phyloP scores from a whole-genome alignment of 306 rosid species.

The Heteromeles arbutifolia region DNA sequence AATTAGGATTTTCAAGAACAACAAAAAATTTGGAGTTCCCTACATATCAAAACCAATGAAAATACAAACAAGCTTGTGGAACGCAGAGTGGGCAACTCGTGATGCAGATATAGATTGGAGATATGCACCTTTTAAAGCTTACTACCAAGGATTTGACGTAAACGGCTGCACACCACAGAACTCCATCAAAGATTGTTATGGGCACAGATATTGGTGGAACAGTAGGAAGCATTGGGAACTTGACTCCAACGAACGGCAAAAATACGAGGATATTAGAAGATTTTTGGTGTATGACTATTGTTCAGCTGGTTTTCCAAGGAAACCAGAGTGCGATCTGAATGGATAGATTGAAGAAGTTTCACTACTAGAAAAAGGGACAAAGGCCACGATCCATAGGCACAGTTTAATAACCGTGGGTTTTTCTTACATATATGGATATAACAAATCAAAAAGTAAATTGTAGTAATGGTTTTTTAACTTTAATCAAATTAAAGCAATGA shows the following conservation, averaged over 20 bases:
- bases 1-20: slow-evolving; percentile 38
- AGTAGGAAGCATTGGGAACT: slow-evolving; percentile 18
- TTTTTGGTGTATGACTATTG: slow-evolving; percentile 49
- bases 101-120: slow-evolving; percentile 37
- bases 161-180: slow-evolving; percentile 20
- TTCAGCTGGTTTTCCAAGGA: slow-evolving; percentile 17
- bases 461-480: too few relatives aligned
- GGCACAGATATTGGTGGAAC: slow-evolving; percentile 39
- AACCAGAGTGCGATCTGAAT: slow-evolving; percentile 30
- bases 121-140: slow-evolving; percentile 49
- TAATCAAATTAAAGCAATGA: too few relatives aligned
- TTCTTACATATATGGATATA: too few relatives aligned
- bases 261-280: slow-evolving; percentile 19
- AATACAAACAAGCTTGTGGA: slow-evolving; percentile 40
- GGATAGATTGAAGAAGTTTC: too few relatives aligned
- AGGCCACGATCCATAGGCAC: background rate
- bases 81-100: slow-evolving; percentile 58
- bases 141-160: slow-evolving; percentile 33
- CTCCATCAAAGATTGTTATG: slow-evolving; percentile 17
- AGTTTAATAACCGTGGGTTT: too few relatives aligned
- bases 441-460: too few relatives aligned
- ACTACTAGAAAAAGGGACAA: too few relatives aligned
- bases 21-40: slow-evolving; percentile 19
- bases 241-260: slow-evolving; percentile 1
- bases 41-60: slow-evolving; percentile 40